phyloP scores from a whole-genome alignment of 1,284 basidiomycete species.

The Vanrija sp. region DNA sequence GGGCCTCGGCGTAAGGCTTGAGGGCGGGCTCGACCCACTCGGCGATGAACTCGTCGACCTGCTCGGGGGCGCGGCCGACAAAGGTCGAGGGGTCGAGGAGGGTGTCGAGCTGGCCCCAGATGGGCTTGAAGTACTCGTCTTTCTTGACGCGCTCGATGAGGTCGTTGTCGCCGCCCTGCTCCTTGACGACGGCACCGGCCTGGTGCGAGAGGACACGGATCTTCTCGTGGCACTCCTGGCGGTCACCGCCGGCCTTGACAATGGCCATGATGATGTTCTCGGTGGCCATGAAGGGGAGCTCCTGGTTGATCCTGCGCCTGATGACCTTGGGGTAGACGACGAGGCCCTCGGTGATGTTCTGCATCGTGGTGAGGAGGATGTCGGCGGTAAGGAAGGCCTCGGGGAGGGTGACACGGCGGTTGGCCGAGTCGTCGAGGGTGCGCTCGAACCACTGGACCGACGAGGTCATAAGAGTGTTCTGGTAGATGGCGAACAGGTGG shows the following conservation, averaged over 20 bases:
- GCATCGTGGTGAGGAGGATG: slow-evolving; percentile 89
- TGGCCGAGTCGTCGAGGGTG: slow-evolving; percentile 94
- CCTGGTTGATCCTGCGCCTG: slow-evolving; percentile 81
- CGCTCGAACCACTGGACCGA: slow-evolving; percentile 96
- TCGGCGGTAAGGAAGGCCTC: slow-evolving; percentile 97
- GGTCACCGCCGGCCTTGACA: slow-evolving; percentile 87
- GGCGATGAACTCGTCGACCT: slow-evolving; percentile 81
- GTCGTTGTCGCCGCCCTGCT: slow-evolving; percentile 93
- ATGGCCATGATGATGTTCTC: slow-evolving; percentile 99
- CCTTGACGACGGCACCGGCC: slow-evolving; percentile 90
- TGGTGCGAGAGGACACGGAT: slow-evolving; percentile 95
- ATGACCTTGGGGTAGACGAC: slow-evolving; percentile 98
- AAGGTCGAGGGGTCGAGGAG: slow-evolving; percentile 77
- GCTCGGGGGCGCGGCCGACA: slow-evolving; percentile 84
- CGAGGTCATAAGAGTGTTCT: slow-evolving; percentile 87
- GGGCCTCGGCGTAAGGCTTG: slow-evolving; percentile 58
- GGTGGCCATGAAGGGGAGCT: slow-evolving; percentile 98
- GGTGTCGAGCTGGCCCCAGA: slow-evolving; percentile 52
- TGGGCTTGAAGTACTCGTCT: slow-evolving; percentile 62
- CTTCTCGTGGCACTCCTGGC: slow-evolving; percentile 95
- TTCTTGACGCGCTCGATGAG: slow-evolving; percentile 78
- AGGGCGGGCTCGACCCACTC: slow-evolving; percentile 90
- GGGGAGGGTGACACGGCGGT: slow-evolving; percentile 90
- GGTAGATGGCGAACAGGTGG: slow-evolving; percentile 87
- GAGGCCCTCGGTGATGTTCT: slow-evolving; percentile 94